These are phyloP conservation scores for Pythium volutum DNA, from an alignment of 352 stramenopile species.

Conservation along the genomic window DNA sequence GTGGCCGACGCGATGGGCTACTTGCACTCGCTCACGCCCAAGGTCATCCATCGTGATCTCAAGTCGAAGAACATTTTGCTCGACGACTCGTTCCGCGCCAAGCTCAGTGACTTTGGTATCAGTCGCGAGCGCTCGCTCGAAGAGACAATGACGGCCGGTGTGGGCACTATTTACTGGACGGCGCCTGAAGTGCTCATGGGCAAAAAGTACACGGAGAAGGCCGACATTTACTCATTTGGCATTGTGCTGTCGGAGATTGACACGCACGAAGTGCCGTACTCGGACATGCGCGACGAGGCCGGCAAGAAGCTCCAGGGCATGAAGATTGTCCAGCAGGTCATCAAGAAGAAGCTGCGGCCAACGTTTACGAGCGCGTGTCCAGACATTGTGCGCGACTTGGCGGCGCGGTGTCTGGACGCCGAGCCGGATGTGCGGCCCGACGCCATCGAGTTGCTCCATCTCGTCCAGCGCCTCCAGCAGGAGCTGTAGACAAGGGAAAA, in stretches of 20 bases:
- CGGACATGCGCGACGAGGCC: constrained; percentile 66
- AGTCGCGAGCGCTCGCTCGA: constrained; percentile 68
- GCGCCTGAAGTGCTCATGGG: constrained; percentile 76
- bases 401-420: constrained; percentile 56
- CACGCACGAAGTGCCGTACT: constrained; percentile 63
- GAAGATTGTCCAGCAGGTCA: constrained; percentile 83
- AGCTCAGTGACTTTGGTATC: constrained; percentile 35
- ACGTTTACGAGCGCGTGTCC: constrained; percentile 56
- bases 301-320: constrained; percentile 77
- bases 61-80: constrained; percentile 17
- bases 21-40: constrained; percentile 61
- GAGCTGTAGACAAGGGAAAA: constrained; percentile 11
- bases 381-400: constrained; percentile 52
- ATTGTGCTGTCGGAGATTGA: constrained; percentile 16
- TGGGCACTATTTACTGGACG: constrained; percentile 83
- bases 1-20: constrained; percentile 68
- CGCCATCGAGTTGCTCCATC: constrained; percentile 58
- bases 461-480: constrained; percentile 39
- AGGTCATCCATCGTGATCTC: constrained; percentile 62
- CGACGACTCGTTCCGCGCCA: constrained; percentile 16
- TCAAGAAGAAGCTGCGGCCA: constrained; percentile 55
- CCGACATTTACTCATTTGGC: constrained; percentile 15
- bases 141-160: constrained; percentile 80
- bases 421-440: constrained; percentile 66
- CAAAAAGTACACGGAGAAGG: constrained; percentile 70